Evolutionary conservation across 495 filamentous ascomycete genomes (phyloP), one percentile per base, ranked within the genome.

Genomic region (Platismatia glauca): DNA sequence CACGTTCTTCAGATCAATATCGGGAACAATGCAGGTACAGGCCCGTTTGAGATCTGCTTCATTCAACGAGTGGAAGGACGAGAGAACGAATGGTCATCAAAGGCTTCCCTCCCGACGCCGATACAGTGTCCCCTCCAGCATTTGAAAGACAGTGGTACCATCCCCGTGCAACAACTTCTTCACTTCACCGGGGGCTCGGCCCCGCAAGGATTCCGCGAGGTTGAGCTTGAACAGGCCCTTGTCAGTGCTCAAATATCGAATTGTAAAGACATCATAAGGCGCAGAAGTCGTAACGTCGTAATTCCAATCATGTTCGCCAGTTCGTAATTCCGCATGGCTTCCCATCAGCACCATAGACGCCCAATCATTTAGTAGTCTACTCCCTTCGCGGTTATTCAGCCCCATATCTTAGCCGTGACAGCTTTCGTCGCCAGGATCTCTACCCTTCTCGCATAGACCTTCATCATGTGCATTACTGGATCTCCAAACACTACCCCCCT

Each of bases 391-490:
- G 29, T 8, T 11, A 35, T 34, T 33, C 57, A 65, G 6, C 29
- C 57, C 61, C 61, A 70, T n/a, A 68, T 44, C 41, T 58, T 66
- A 29, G 60, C 85, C 59, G 83, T 85, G 11, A 88, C 85, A 11
- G 86, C 87, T 50, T 78, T 82, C 7, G 82, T 84, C 31, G 86
- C 86, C 62, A 93, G 70, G 15, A 76, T 72, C 66, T 91, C 85
- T 41, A 94, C 82, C 59, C 89, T 73, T 24, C 77, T 78, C 31
- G 80, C 76, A 73, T 94, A 94, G 46, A 91, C 64, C 70, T 76
- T 81, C 89, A 94, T 93, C 70, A 82, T 80, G 71, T 94, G 89
- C 74, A 83, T 86, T 18, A 90, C 73, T 0, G 87, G 88, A 71
- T 94, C 89, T 0, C 89, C 89, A 79, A 89, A 94, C 0, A 94